Evolutionary conservation across 306 rosid genomes (phyloP), one percentile per base, ranked within the genome.

Genomic region (Alnus glutinosa): DNA sequence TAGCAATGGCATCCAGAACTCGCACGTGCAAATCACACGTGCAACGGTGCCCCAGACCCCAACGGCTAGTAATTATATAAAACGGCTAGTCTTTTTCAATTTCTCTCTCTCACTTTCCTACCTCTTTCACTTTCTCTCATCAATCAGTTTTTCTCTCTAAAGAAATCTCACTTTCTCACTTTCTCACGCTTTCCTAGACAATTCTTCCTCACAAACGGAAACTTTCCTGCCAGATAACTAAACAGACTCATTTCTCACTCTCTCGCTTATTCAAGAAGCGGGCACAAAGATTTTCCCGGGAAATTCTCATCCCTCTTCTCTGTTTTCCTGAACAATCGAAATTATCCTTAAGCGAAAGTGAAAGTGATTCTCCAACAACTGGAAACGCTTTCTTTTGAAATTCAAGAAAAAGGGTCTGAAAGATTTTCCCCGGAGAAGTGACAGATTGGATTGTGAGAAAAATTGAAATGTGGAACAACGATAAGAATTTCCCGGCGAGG

Each of bases 51-150:
- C 83, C 74, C 87, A 32, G 61, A 68, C 28, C 51, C 61, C 78
- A 92, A 93, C 97, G 97, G 96, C 93, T 92, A 90, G 85, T 86
- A 83, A 90, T 81, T 86, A 86, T 85, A 86, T 89, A 89, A 87
- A 93, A 91, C 96, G 97, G 92, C 94, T 86, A 88, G 62, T 85
- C 81, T 69, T 39, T 44, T 36, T 16, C 54, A 55, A 16, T 76
- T 78, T 78, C 75, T 62, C 55, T 9, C 39, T 48, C 54, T 7
- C 74, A 8, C 28, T 23, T 23, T 23, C 28, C 28, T 23, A 23
- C 28, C 28, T 23, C 77, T 30, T 30, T 73, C 81, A 39, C 85
- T 77, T 77, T 86, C 87, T 36, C 61, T 75, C 63, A 46, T 51
- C 66, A 13, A 77, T 49, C 74, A 23, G 58, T 3, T 74, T 63